Percentiles rank a stretch among this genome's conserved stretches.
phyloP scores from a whole-genome alignment of 2,329 filamentous ascomycete species.

The Huntiella savannae region DNA sequence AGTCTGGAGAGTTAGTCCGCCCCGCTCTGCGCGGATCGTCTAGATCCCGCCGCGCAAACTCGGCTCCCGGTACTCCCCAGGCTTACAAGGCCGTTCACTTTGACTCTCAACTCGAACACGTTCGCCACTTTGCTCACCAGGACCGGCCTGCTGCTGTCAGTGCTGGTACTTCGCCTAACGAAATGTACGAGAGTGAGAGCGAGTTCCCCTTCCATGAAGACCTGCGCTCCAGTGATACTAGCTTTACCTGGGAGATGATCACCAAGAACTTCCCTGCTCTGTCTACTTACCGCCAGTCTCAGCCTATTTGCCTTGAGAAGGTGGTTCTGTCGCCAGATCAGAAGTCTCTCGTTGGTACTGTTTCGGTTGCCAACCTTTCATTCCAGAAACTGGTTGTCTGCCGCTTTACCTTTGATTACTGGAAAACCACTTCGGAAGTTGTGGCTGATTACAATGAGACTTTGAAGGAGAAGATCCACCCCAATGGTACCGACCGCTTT shows the following conservation, averaged over 20 bases:
- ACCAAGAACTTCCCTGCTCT: slow-evolving; percentile 64
- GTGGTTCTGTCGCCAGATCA: slow-evolving; percentile 79
- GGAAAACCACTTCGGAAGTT: slow-evolving; percentile 95
- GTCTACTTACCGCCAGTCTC: slow-evolving; percentile 28
- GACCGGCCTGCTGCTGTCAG: slow-evolving; percentile 93
- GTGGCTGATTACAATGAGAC: slow-evolving; percentile 73
- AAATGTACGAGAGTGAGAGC: slow-evolving; percentile 66
- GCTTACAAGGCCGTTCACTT: slow-evolving; percentile 98
- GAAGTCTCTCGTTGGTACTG: slow-evolving; percentile 63
- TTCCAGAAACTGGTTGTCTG: slow-evolving; percentile 83
- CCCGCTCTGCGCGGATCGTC: slow-evolving; percentile 56
- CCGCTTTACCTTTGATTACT: slow-evolving; percentile 91
- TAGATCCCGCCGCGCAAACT: slow-evolving; percentile 70
- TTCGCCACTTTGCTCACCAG: slow-evolving; percentile 85
- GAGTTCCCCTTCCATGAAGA: slow-evolving; percentile 60
- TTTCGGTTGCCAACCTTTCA: slow-evolving; percentile 71
- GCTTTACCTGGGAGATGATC: slow-evolving; percentile 73
- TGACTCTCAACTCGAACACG: slow-evolving; percentile 87
- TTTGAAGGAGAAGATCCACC: slow-evolving; percentile 34
- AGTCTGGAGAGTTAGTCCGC: slow-evolving; percentile 89
- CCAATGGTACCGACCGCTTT: slow-evolving; percentile 57
- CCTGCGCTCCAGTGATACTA: slow-evolving; percentile 18
- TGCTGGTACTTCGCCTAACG: slow-evolving; percentile 77
- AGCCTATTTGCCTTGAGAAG: slow-evolving; percentile 63
- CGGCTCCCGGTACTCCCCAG: slow-evolving; percentile 92